Base-by-base conservation (phyloP, 176 grass and related monocot species). In the Hordeum marinum region DNA sequence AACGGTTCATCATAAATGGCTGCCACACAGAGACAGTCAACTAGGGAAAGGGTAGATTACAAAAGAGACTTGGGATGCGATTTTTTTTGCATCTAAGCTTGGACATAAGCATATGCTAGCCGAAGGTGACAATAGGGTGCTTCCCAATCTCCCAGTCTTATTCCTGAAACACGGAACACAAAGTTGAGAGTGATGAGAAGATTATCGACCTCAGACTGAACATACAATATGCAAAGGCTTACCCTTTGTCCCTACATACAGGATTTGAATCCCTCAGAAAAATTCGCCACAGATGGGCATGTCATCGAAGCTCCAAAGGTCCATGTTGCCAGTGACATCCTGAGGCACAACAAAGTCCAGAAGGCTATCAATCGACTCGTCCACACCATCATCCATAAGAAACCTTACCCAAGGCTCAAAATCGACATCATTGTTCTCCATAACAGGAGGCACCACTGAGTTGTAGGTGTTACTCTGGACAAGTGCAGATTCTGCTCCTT, bases 281-380 rank as follows among this genome's bases (percentile, higher is more conserved):
- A 90, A 84, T 50, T 87, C 75, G 0, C 46, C 46, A 14, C 37
- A n/a, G 1, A 84, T 75, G 60, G 75, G 85, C 69, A 98, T 82
- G 81, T 92, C 91, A 82, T 88, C 86, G 10, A 94, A 98, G 86
- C 93, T 94, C 91, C 91, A 96, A 24, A 96, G 84, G 69, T 89
- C 89, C 88, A 94, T 88, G 64, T 68, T 79, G 72, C 68, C 72
- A 20, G 63, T 40, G 26, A 55, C 80, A 79, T 95, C 93, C 40
- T 89, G 82, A 60, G 80, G 67, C 59, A 71, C 83, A 63, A 88
- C 87, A 74, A 57, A 48, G 65, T 72, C 87, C 32, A 92, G 73
- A 84, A 98, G 55, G 85, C 64, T 87, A 25, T 94, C 91, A 41
- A 92, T 80, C 4, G 87, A 81, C 64, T 85, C 87, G 66, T 68